A percentile compares a stretch with the other conserved stretches of the same genome.
Evolutionary conservation across 2,329 filamentous ascomycete genomes (phyloP).

Genomic region (Curvularia sp.): DNA sequence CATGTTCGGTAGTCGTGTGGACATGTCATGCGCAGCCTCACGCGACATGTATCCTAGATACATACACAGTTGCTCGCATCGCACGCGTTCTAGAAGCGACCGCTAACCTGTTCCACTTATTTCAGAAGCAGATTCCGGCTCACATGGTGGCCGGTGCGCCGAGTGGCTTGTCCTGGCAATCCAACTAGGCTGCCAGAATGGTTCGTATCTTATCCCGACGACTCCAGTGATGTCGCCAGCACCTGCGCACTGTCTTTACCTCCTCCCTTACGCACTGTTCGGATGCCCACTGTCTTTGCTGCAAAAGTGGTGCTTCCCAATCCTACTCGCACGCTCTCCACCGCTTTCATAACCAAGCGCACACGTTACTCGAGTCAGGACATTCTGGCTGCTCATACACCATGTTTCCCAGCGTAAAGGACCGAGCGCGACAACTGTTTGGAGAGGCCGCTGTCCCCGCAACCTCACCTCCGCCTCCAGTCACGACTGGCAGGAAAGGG

Average conservation of each 20-base stretch:
- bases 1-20: background rate
- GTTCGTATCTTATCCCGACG: constrained; percentile 15
- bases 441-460: constrained; percentile 11
- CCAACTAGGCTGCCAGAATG: constrained; percentile 16
- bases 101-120: constrained; percentile 24
- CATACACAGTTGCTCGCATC: constrained; percentile 8
- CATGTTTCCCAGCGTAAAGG: constrained; percentile 34
- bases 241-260: constrained; percentile 11
- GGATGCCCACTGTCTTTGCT: constrained; percentile 6
- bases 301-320: constrained; percentile 4
- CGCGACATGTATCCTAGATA: background rate
- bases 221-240: constrained; percentile 15
- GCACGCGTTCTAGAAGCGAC: constrained; percentile 25
- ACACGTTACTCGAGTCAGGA: constrained; percentile 5
- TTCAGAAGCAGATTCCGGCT: constrained; percentile 17
- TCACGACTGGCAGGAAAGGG: constrained; percentile 18
- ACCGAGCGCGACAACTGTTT: constrained; percentile 25
- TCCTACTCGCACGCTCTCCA: constrained; percentile 5
- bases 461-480: constrained; percentile 13
- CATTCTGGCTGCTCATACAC: constrained; percentile 10
- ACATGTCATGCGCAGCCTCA: constrained; percentile 6
- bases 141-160: constrained; percentile 29
- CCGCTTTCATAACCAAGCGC: background rate
- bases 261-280: constrained; percentile 7
- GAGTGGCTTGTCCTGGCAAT: constrained; percentile 18